Base-by-base conservation (phyloP, 2,329 filamentous ascomycete species). In the Sporothrix dimorphospora region DNA sequence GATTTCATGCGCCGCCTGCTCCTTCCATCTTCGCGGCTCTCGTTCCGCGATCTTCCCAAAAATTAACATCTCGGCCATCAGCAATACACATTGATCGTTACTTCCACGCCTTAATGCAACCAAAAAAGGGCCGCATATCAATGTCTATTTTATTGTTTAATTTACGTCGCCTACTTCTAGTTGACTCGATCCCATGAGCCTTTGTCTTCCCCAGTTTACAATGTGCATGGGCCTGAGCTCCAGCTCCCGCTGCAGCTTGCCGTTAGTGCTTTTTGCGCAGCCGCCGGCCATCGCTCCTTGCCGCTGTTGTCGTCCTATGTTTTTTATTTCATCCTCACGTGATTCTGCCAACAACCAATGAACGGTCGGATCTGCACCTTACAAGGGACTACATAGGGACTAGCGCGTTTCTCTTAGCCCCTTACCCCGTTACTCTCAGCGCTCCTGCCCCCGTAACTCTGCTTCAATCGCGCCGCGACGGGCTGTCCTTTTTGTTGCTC, bases 401-500 rank as follows among this genome's bases (percentile, higher is more conserved):
- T 72, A 70, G 71, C 68, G 47, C 19, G 14, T 9, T 55, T 38
- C n/a, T 21, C 21, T 55, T 57, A 34, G 66, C 55, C 53, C 24
- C 69, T n/a, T 34, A 16, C 38, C 67, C 57, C 67, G 40, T 53
- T n/a, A 16, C 38, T 63, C 19, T 40, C 47, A 67, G 34, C 34
- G 24, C 40, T 27, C 40, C 51, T 69, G 27, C 42, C 49, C 38
- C 53, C 53, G n/a, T 45, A 65, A 42, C 55, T 11, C 38, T 59
- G 55, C 55, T 16, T 45, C 47, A 66, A 66, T 70, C 71, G 71
- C 71, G 71, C 45, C 71, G 71, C 71, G 71, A 70, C 55, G 67
- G 30, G 8, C 40, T 4, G 24, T 14, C 21, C 38, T 59, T 55
- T 53, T 51, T 66, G 63, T 66, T 34, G 24, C 24, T 42, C 24